Conservation (phyloP, 2,329 filamentous ascomycete genomes). For the Colletotrichum tropicicola region DNA sequence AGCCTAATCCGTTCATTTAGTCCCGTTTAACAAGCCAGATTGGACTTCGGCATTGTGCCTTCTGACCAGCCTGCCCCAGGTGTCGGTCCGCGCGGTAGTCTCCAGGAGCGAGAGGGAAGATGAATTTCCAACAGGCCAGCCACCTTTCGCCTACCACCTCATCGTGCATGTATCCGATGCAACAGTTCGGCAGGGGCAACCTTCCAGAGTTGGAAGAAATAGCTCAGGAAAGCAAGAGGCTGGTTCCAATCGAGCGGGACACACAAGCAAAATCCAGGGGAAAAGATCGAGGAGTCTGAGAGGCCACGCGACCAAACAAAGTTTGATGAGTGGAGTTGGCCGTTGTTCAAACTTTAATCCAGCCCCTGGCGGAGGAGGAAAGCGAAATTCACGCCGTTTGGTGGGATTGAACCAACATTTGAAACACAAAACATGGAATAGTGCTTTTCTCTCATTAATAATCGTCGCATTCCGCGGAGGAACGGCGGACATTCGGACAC, state of each 20-base stretch:
- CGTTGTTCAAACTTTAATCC: neutral
- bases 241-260: neutral
- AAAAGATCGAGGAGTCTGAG: neutral
- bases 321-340: slow-evolving; percentile 13
- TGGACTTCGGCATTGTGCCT: slow-evolving; percentile 12
- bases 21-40: neutral
- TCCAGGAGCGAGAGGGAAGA: neutral
- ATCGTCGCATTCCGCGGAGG: neutral
- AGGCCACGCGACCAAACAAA: slow-evolving; percentile 1
- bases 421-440: neutral
- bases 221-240: neutral
- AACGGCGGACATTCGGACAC: neutral
- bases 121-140: neutral
- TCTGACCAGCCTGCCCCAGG: neutral
- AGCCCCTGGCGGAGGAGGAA: neutral
- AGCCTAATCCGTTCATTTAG: neutral
- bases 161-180: neutral
- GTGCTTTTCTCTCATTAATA: neutral
- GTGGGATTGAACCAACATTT: slow-evolving; percentile 5
- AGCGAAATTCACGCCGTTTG: neutral
- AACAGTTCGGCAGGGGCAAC: neutral
- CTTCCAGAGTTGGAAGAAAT: neutral
- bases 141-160: neutral
- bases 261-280: neutral
- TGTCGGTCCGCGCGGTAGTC: neutral